phyloP scores from a whole-genome alignment of 2,329 filamentous ascomycete species.

The Nothophaeocryptopus gaeumannii region DNA sequence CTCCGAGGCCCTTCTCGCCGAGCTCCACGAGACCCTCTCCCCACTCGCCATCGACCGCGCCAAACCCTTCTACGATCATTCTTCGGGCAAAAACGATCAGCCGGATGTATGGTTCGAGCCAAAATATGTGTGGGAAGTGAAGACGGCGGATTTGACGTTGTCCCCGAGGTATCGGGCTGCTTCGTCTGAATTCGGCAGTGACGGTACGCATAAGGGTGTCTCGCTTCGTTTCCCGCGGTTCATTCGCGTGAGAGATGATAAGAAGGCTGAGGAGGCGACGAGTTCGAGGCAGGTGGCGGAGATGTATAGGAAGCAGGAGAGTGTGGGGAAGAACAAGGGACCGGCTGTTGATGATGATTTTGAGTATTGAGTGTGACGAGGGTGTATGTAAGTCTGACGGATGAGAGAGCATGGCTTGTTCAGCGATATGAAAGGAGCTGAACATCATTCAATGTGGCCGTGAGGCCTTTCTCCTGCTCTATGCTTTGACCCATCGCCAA shows the following conservation, averaged over 20 bases:
- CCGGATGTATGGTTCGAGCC: slow-evolving; percentile 99
- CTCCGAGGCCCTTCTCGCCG: slow-evolving; percentile 88
- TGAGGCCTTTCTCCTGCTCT: no score
- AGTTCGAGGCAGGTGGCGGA: slow-evolving; percentile 82
- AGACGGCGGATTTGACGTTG: slow-evolving; percentile 90
- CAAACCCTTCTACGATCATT: slow-evolving; percentile 93
- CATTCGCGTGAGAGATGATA: slow-evolving; percentile 88
- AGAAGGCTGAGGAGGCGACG: slow-evolving; percentile 90
- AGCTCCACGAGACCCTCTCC: slow-evolving; percentile 72
- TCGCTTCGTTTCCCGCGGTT: slow-evolving; percentile 89
- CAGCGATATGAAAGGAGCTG: no score
- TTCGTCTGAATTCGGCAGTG: slow-evolving; percentile 66
- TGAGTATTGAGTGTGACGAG: slow-evolving; percentile 66
- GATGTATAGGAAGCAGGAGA: slow-evolving; percentile 96
- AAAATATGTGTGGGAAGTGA: slow-evolving; percentile 93
- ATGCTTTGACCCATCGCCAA: no score
- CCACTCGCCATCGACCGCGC: slow-evolving; percentile 79
- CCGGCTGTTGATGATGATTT: slow-evolving; percentile 93
- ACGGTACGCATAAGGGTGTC: slow-evolving; percentile 68
- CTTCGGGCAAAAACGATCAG: slow-evolving; percentile 80
- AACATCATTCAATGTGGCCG: no score
- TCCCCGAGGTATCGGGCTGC: slow-evolving; percentile 93
- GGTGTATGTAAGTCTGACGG: no score
- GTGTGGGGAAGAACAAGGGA: slow-evolving; percentile 79
- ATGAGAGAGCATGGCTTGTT: no score